Percentiles rank a stretch among this genome's conserved stretches.
Conservation (phyloP, 192 early-diverging fungal species). For the Linnemannia exigua region DNA sequence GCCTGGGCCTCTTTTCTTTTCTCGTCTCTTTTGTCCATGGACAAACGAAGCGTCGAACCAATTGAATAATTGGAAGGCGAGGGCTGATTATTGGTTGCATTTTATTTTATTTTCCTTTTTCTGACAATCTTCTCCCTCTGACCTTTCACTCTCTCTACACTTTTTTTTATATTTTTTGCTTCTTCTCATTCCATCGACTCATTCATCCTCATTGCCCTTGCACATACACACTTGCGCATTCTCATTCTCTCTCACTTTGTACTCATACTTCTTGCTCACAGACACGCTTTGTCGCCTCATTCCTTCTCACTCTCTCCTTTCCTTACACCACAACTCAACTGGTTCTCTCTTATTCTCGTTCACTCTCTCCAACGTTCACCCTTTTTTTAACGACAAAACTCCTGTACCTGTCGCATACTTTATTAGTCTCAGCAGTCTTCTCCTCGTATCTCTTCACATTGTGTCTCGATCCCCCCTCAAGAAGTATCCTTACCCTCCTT, state of each 20-base stretch:
- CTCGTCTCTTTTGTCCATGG: no score
- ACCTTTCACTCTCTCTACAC: background rate
- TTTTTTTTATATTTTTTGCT: background rate
- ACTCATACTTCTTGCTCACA: background rate
- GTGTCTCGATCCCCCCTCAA: background rate
- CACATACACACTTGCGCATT: background rate
- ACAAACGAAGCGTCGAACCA: no score
- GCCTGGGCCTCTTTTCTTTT: no score
- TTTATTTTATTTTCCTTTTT: slow-evolving; percentile 22
- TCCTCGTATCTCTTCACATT: background rate
- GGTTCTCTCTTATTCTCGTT: slow-evolving; percentile 7
- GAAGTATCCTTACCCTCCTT: background rate
- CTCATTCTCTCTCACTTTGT: background rate
- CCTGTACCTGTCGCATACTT: background rate
- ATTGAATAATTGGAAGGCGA: background rate
- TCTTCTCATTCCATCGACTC: background rate
- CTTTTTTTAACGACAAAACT: slow-evolving; percentile 1
- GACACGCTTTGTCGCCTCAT: background rate
- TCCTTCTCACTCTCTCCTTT: background rate
- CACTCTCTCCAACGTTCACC: background rate
- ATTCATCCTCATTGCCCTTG: no score
- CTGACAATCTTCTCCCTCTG: slow-evolving; percentile 27
- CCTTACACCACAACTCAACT: background rate
- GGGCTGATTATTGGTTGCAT: background rate
- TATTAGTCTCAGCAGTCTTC: background rate